Evolutionary conservation across 495 filamentous ascomycete species (phyloP).

Genomic region (Letharia lupina): DNA sequence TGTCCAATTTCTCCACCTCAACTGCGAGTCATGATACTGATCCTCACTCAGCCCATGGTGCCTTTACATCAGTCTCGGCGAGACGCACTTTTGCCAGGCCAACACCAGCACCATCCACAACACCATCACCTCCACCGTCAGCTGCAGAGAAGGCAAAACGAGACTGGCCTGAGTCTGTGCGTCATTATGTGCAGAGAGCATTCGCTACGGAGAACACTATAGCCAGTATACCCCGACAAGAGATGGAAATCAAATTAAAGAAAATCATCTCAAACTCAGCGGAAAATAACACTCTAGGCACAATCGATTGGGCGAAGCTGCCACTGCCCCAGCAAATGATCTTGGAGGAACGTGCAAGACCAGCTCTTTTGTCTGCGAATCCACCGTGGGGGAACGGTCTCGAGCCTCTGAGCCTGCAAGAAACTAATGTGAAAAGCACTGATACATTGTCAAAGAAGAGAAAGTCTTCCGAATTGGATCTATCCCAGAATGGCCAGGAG

Average conservation of each 20-base stretch:
- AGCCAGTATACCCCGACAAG: constrained; percentile 51
- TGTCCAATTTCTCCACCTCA: constrained; percentile 8
- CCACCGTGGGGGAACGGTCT: constrained; percentile 27
- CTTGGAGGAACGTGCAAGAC: constrained; percentile 54
- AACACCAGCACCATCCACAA: constrained; percentile 15
- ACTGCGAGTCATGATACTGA: constrained; percentile 5
- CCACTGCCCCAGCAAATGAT: constrained; percentile 86
- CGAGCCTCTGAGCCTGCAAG: constrained; percentile 18
- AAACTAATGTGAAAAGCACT: constrained; percentile 26
- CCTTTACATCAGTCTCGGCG: constrained; percentile 28
- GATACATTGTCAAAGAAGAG: constrained; percentile 54
- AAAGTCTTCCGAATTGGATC: constrained; percentile 61
- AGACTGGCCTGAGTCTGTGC: constrained; percentile 68
- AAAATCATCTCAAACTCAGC: constrained; percentile 73
- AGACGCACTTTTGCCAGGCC: constrained; percentile 33
- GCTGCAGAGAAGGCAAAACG: constrained; percentile 42
- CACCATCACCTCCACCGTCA: constrained; percentile 25
- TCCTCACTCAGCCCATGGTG: constrained; percentile 16
- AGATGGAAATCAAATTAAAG: constrained; percentile 81
- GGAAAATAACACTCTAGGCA: constrained; percentile 56
- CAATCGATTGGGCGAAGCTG: constrained; percentile 71
- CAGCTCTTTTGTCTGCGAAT: constrained; percentile 31
- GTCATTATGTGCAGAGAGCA: constrained; percentile 72
- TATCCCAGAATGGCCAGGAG: constrained; percentile 34
- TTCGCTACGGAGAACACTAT: constrained; percentile 66